phyloP scores from a whole-genome alignment of 1,139 yeast genomes.

The Kodamaea sp. region DNA sequence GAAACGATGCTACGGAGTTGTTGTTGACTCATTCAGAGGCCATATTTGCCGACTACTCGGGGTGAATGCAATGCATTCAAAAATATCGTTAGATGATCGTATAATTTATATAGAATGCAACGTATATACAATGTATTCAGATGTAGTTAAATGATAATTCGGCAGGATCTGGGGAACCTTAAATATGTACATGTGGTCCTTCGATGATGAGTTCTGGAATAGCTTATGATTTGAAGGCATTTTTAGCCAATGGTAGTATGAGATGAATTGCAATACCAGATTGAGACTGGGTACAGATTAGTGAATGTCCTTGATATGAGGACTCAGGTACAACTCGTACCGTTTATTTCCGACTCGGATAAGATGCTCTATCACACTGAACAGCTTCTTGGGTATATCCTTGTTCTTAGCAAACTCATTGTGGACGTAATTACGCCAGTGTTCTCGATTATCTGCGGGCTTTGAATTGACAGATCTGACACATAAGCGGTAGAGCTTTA shows the following conservation, averaged over 20 bases:
- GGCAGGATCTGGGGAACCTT: too few species aligned
- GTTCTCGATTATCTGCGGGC: constrained; percentile 46
- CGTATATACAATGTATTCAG: too few species aligned
- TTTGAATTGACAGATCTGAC: constrained; percentile 56
- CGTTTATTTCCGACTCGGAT: constrained; percentile 74
- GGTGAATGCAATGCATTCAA: too few species aligned
- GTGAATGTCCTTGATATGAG: constrained; percentile 65
- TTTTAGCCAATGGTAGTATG: too few species aligned
- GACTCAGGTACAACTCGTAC: constrained; percentile 70
- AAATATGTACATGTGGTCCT: too few species aligned
- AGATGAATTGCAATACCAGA: too few species aligned
- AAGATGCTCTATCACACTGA: constrained; percentile 83
- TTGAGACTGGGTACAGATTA: too few species aligned
- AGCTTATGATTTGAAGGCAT: too few species aligned
- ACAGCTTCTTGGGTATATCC: constrained; percentile 71
- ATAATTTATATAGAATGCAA: too few species aligned
- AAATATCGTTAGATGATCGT: too few species aligned
- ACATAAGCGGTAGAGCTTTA: constrained; percentile 61
- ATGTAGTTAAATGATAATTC: too few species aligned
- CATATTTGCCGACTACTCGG: constrained; percentile 29
- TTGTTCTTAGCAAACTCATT: constrained; percentile 65
- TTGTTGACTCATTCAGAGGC: constrained; percentile 57
- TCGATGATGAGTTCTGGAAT: too few species aligned
- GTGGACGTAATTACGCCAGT: constrained; percentile 51
- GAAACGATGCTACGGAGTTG: constrained; percentile 79